Percentiles rank a stretch among this genome's conserved stretches.
Conservation (phyloP, 2,329 filamentous ascomycete genomes). For the Colletotrichum sp. region DNA sequence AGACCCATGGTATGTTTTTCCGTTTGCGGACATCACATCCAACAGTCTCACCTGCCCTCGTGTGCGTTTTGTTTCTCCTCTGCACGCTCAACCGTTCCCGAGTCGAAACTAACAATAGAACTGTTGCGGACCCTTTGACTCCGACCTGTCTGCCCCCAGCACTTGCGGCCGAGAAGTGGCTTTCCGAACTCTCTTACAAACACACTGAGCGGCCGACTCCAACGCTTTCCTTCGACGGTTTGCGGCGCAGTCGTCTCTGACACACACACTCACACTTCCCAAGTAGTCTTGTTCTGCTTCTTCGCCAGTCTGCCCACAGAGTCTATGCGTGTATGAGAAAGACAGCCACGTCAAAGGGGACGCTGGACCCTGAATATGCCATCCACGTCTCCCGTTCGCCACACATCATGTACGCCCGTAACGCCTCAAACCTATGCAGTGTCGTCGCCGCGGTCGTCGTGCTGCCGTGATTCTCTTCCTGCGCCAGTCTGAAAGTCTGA, state of each 20-base stretch:
- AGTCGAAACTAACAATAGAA: neutral
- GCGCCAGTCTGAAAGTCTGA: neutral
- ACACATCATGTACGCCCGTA: neutral
- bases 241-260: neutral
- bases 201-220: neutral
- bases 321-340: neutral
- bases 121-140: neutral
- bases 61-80: neutral
- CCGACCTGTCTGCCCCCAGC: neutral
- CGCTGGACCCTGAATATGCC: neutral
- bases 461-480: neutral
- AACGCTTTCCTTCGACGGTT: neutral
- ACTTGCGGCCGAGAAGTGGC: neutral
- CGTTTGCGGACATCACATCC: neutral
- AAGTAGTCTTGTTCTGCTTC: neutral
- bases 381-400: neutral
- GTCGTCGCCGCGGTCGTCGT: neutral
- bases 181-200: neutral
- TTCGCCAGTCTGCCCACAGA: neutral
- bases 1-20: too few species aligned
- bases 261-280: neutral
- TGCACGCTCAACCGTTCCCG: neutral
- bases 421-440: neutral
- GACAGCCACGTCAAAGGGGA: neutral
- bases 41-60: neutral